Conservation (phyloP, 306 rosid species). For the Coriaria nepalensis region DNA sequence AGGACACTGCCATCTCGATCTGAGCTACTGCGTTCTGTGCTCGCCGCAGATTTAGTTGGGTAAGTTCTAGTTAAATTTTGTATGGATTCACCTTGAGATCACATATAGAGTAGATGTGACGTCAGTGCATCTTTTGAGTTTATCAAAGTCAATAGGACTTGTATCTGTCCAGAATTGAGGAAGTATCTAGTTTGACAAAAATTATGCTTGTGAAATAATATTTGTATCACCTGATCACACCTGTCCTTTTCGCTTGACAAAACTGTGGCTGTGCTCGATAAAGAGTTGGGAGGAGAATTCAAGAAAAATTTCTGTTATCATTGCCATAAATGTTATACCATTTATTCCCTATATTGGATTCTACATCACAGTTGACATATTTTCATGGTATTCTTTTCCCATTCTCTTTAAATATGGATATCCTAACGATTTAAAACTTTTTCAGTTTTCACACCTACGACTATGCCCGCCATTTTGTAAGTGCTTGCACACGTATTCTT, state of each 20-base stretch:
- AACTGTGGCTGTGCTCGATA: too few relatives aligned
- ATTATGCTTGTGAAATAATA: too few relatives aligned
- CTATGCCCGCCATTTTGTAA: constrained; percentile 83
- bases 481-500: constrained; percentile 84
- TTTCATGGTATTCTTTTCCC: neutral
- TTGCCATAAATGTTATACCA: too few relatives aligned
- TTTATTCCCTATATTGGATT: neutral
- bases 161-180: neutral
- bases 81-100: neutral
- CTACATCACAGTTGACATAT: neutral
- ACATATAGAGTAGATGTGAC: neutral
- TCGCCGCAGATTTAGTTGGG: constrained; percentile 93
- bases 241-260: too few relatives aligned
- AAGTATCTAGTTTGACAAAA: neutral
- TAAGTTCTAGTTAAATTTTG: constrained; percentile 18
- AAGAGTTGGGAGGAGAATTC: too few relatives aligned
- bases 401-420: neutral
- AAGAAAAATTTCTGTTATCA: too few relatives aligned
- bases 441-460: constrained; percentile 83
- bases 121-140: neutral
- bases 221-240: too few relatives aligned
- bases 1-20: constrained; percentile 84
- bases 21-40: constrained; percentile 76
- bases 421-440: constrained; percentile 9
- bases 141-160: neutral